Base-by-base conservation (phyloP, 2,329 filamentous ascomycete genomes). In the Rasamsonia emersonii region DNA sequence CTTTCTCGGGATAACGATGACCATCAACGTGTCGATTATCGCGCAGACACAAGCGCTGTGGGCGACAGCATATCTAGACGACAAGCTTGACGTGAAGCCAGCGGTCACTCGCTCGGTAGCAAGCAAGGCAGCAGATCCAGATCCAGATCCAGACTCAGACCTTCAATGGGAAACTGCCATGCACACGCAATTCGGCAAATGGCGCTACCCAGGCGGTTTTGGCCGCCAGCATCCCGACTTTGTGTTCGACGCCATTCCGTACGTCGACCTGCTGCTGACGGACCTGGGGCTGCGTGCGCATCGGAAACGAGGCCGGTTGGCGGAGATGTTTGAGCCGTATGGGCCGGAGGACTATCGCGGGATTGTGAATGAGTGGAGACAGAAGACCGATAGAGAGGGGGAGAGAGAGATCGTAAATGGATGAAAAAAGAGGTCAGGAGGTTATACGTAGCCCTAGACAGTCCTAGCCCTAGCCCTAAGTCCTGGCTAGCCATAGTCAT, bases 191-290 rank as follows among this genome's bases (percentile, higher is more conserved):
- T 88, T 80, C 50, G 78, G 79, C 3, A 74, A 69, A 41, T 79
- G 78, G 71, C 68, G 82, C 17, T 82, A 82, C 44, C 58, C 54
- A 0, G 54, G 40, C 2, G 81, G 80, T 0, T 77, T 75, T 47
- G 80, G 80, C 1, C 64, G 61, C 8, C 46, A 49, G 2, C 55
- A 58, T 10, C 56, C 58, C 0, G 80, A 83, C 50, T 78, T 86
- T 42, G 77, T 83, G n/a, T 88, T 88, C 47, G 84, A 89, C 52
- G 71, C 71, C 0, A 52, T 89, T 33, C 80, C 81, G 4, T 91
- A 86, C 47, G 51, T 84, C n/a, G 82, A 88, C 53, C 46, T 79
- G 47, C 52, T 89, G 49, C 50, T 83, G 39, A 58, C 60, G 4
- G 82, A 89, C 51, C 46, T 86, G 34, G 79, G 74, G 0, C 53